A percentile compares a stretch with the other conserved stretches of the same genome.
phyloP scores from a whole-genome alignment of 1,284 basidiomycete genomes.

The Inonotus hispidus region DNA sequence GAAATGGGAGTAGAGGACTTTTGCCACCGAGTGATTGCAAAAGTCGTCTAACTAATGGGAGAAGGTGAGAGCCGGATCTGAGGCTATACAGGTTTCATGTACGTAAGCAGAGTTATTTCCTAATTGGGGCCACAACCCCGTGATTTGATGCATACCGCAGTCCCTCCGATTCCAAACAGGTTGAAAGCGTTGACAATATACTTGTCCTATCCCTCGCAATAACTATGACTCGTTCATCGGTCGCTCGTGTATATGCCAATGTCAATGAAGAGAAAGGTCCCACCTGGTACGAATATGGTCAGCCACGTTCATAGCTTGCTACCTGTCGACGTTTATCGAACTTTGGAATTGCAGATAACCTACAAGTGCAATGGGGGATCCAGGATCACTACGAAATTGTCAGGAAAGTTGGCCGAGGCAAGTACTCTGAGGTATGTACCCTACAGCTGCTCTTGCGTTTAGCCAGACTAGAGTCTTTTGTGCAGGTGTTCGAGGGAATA shows the following conservation, averaged over 20 bases:
- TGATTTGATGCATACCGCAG: not conserved
- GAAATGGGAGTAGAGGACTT: no score
- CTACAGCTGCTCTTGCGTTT: not conserved
- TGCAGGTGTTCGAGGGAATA: slow-evolving; percentile 79
- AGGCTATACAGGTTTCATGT: no score
- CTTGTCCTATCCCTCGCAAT: no score
- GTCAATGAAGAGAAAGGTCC: slow-evolving; percentile 42
- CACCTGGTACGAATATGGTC: slow-evolving; percentile 50
- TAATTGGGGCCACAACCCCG: not conserved
- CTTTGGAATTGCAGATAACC: slow-evolving; percentile 45
- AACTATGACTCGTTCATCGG: slow-evolving; percentile 16
- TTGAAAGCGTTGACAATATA: no score
- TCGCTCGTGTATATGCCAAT: slow-evolving; percentile 46
- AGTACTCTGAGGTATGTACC: slow-evolving; percentile 62
- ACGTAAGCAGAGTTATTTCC: not conserved
- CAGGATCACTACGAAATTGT: slow-evolving; percentile 82
- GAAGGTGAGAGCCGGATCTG: no score
- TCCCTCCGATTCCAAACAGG: not conserved
- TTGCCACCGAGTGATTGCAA: no score
- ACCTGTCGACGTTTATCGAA: not conserved
- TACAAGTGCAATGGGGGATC: slow-evolving; percentile 67
- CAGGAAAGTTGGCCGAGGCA: slow-evolving; percentile 73
- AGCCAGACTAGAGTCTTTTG: slow-evolving; percentile 1
- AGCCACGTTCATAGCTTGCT: slow-evolving; percentile 18
- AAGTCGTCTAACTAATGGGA: no score